Conservation (phyloP, 1,139 yeast species). For the Kodamaea sp. region DNA sequence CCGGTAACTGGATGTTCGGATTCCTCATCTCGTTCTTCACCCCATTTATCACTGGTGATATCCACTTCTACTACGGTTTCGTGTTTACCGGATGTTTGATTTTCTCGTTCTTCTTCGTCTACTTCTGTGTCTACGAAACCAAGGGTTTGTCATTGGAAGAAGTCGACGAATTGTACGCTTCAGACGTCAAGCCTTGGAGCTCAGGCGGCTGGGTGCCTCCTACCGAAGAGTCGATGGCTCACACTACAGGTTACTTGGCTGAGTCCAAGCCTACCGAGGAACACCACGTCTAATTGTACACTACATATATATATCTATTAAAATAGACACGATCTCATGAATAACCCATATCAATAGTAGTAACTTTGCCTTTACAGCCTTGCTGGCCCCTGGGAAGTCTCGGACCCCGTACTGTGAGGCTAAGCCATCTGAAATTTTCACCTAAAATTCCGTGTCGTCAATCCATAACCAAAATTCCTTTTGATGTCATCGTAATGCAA, state of each 20-base stretch:
- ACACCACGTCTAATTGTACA: no score
- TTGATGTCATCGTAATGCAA: no score
- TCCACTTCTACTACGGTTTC: slow-evolving; percentile 66
- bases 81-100: slow-evolving; percentile 72
- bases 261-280: slow-evolving; percentile 30
- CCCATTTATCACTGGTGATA: slow-evolving; percentile 60
- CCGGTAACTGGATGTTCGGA: slow-evolving; percentile 80
- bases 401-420: no score
- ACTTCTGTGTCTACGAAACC: slow-evolving; percentile 70
- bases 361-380: no score
- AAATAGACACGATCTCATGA: no score
- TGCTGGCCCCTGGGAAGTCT: no score
- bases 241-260: slow-evolving; percentile 28
- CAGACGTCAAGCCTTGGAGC: slow-evolving; percentile 47
- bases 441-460: no score
- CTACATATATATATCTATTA: no score
- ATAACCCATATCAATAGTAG: no score
- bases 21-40: slow-evolving; percentile 76
- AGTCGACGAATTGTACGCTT: slow-evolving; percentile 63
- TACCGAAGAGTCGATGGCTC: slow-evolving; percentile 29
- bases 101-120: slow-evolving; percentile 60
- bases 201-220: slow-evolving; percentile 49
- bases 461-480: no score
- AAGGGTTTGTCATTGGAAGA: slow-evolving; percentile 76
- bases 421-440: no score